phyloP scores from a whole-genome alignment of 257 asterid species.

The Plantago elongata region DNA sequence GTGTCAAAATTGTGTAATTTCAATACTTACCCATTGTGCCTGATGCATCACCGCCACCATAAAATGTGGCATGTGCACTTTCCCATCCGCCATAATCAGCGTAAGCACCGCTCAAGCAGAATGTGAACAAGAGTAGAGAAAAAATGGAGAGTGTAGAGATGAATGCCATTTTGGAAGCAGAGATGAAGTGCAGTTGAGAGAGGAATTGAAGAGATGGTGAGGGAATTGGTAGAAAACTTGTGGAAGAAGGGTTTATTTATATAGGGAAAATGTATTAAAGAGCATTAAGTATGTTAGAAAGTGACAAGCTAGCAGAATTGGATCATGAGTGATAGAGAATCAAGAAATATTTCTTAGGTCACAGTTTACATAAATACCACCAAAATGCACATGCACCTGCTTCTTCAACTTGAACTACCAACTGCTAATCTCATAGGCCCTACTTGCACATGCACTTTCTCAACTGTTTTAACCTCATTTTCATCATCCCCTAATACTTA shows the following conservation, averaged over 20 bases:
- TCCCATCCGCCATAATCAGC: conserved; percentile 63
- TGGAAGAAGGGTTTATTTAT: conserved; percentile 26
- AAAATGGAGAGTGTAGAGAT: conserved; percentile 17
- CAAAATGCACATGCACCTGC: conserved; percentile 50
- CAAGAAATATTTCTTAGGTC: conserved; percentile 15
- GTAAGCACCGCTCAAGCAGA: conserved; percentile 19
- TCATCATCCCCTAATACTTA: neutral
- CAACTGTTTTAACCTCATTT: conserved; percentile 19
- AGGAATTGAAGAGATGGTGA: conserved; percentile 5
- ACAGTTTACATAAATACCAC: conserved; percentile 23
- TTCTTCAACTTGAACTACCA: conserved; percentile 45
- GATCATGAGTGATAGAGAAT: conserved; percentile 19
- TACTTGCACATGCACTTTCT: conserved; percentile 53
- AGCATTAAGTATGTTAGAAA: conserved; percentile 24
- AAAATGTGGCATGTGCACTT: conserved; percentile 65
- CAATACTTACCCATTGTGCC: conserved; percentile 69
- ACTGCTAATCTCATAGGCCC: conserved; percentile 41
- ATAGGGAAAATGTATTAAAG: conserved; percentile 17
- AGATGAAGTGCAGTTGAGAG: neutral
- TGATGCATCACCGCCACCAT: conserved; percentile 76
- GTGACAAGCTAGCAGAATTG: conserved; percentile 26
- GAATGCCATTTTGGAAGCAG: conserved; percentile 37
- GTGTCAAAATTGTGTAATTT: neutral
- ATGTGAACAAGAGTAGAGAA: conserved; percentile 23
- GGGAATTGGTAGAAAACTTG: conserved; percentile 7